phyloP scores from a whole-genome alignment of 2,329 filamentous ascomycete genomes.

The Trichoderma atroviride region DNA sequence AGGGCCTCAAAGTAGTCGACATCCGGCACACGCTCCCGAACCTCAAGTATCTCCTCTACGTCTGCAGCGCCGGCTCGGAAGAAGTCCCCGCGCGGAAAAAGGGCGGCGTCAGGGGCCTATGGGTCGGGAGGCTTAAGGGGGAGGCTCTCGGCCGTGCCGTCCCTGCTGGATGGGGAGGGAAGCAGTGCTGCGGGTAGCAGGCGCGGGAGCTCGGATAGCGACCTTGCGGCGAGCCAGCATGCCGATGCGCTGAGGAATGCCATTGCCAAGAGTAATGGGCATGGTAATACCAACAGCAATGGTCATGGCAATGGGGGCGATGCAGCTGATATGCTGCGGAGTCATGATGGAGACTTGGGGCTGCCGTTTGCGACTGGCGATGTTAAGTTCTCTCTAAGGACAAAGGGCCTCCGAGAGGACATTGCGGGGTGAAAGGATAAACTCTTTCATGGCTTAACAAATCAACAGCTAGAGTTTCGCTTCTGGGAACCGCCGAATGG shows the following conservation, averaged over 20 bases:
- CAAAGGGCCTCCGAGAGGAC: conserved; percentile 59
- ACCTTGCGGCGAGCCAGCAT: conserved; percentile 40
- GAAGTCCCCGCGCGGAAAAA: conserved; percentile 64
- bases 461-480: neutral
- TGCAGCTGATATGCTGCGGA: neutral
- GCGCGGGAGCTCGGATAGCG: conserved; percentile 50
- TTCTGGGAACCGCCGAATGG: neutral
- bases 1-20: conserved; percentile 80
- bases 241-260: conserved; percentile 48
- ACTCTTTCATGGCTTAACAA: neutral
- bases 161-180: conserved; percentile 37
- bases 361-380: conserved; percentile 53
- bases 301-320: conserved; percentile 16
- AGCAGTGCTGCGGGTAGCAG: conserved; percentile 45
- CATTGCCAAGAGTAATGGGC: conserved; percentile 35
- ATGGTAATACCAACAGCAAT: conserved; percentile 14
- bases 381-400: conserved; percentile 55
- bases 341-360: conserved; percentile 34
- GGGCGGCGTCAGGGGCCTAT: conserved; percentile 62
- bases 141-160: conserved; percentile 37
- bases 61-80: conserved; percentile 77
- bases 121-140: conserved; percentile 52
- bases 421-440: conserved; percentile 22
- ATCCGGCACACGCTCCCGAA: conserved; percentile 92
- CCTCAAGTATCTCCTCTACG: conserved; percentile 87